Base-by-base conservation (phyloP, 768 basidiomycete genomes). In the Thelephora ganbajun region DNA sequence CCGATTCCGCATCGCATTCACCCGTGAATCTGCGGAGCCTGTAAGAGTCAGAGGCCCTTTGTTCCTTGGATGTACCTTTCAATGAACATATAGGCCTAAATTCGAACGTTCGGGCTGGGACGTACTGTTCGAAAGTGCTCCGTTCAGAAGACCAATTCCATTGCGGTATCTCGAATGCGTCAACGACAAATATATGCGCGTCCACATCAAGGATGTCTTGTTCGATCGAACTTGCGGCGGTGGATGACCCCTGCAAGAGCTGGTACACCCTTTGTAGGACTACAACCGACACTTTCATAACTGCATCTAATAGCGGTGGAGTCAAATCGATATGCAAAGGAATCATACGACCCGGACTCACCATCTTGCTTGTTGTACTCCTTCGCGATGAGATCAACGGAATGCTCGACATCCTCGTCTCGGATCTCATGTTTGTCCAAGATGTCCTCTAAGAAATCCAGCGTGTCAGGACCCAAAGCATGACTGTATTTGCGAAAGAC, bases 101-200 rank as follows among this genome's bases (percentile, higher is more conserved):
- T 11, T 18, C 12, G 42, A 14, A 33, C 19, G 16, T 46, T 18
- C 23, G 39, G 26, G 37, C 36, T 16, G 11, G 16, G 18, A 46
- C 74, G 41, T 58, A 94, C 93, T 78, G 85, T 49, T 90, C 89
- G 57, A 97, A 98, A 1, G 85, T 82, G 42, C 83, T 83, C 49
- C 85, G 69, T 57, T 93, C 87, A 26, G 72, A 66, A 13, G 92
- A 90, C 80, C 89, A 99, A 56, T 83, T 75, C 82, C 92, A 92
- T 11, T 80, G 66, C 0, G 96, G 96, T 92, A 98, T 97, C 45
- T 94, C 91, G 56, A 91, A 94, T 9, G 94, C 83, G 60, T 94
- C 79, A 26, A 98, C 69, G 53, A 97, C 69, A 56, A 79, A 77
- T 23, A 98, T 64, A 59, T 96, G 86, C 36, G 72, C 79, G 30